Evolutionary conservation across 106 monocot species (phyloP), one percentile per base, ranked within the genome.

Genomic region (Dendrobium nobile): DNA sequence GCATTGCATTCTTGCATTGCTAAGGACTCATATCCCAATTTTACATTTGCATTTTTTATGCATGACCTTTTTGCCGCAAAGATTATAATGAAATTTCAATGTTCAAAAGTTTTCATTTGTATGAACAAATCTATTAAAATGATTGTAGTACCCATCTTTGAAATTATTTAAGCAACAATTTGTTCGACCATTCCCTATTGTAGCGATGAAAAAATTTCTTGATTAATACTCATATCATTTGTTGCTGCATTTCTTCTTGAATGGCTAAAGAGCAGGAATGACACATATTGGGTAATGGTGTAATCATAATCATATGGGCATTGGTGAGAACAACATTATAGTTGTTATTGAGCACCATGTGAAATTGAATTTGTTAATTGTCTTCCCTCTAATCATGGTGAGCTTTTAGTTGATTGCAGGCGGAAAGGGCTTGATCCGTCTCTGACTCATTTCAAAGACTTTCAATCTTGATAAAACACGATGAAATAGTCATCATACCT

Each of bases 281-380:
- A 15, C 9, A 11, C 0, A 42, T 67, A 26, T 79, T 79, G 2
- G 65, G 79, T n/a, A 67, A 37, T 7, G 79, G 79, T 19, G 54
- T 20, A 64, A 79, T 65, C 6, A 79, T 13, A 26, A 79, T 65
- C 6, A 79, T 13, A 26, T 58, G 58, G 48, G 65, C 67, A 20
- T 42, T 28, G 41, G 42, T 44, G 18, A 37, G 40, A 79, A 65
- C 79, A 24, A 15, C 7, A 18, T 13, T 31, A 47, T 65, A 67
- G 31, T n/a, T 65, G n/a, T 65, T 65, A 79, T 67, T 41, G 10
- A 79, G 79, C n/a, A 41, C 65, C 64, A 79, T 79, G 17, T 19
- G 65, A 79, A 79, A 79, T 44, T 79, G 79, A 59, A 67, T 42
- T 20, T 65, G 65, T 24, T 24, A 40, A 41, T 42, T 16, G 43